Base-by-base conservation (phyloP, 1,284 basidiomycete genomes). In the Cystobasidium pallidum region DNA sequence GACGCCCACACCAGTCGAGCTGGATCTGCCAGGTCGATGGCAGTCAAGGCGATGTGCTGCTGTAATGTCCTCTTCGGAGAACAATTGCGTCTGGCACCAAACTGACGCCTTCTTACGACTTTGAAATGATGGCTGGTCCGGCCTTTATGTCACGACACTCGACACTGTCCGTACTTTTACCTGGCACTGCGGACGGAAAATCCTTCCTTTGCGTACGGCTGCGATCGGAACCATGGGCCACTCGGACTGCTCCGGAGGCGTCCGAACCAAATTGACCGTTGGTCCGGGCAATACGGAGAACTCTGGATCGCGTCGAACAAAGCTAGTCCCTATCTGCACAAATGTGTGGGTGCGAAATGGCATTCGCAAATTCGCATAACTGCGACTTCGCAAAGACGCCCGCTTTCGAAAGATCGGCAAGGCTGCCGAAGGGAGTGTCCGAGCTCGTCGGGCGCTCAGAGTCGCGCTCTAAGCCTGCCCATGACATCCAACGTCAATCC, bases 11-110 rank as follows among this genome's bases (percentile, higher is more conserved):
- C 3, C 24, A 64, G 24, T 19, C 32, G 4, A 71, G 68, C 51
- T 71, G 68, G 68, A 71, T 71, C 32, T 71, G 68, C 45, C 59
- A 59, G 15, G 68, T 71, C 24, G 34, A 62, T 21, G 47, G 47
- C n/a, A 64, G 59, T 55, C 45, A 51, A 30, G 68, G 49, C 21
- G 49, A 49, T 19, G 41, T 70, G 45, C 36, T 8, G 15, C 41
- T 70, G 30, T 70, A 34, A 26, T 15, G 39, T 28, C 10, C 24
- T 6, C 2, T 26, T 6, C 24, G 10, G 13, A n/a, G n/a, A 51
- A 21, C 17, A 21, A 26, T 11, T 17, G 15, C 36, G 7, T 39
- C 8, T 45, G 43, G 3, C 8, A 15, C 43, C 3, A 45, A 11
- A 45, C 11, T 15, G 43, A 45, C 43, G 43, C 43, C 43, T 17